Conservation (phyloP, 345 rosid genomes). For the Triadica sebifera region DNA sequence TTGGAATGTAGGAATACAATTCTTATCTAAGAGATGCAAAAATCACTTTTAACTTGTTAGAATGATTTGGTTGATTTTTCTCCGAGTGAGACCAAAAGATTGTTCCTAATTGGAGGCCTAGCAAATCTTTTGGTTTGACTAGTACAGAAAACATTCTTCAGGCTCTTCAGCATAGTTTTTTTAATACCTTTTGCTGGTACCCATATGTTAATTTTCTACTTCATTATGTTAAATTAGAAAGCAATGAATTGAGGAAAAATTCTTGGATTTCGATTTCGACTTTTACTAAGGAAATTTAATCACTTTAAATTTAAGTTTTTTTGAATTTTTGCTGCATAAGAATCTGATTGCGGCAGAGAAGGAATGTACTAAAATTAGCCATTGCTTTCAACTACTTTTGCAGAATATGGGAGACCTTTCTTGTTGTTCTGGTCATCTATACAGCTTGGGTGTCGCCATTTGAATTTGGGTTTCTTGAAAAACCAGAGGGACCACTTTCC, state of each 20-base stretch:
- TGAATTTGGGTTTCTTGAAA: constrained; percentile 74
- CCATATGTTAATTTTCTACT: background rate
- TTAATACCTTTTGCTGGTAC: background rate
- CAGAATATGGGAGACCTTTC: constrained; percentile 82
- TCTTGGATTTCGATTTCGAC: background rate
- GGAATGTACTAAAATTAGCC: constrained; percentile 10
- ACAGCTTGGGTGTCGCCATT: constrained; percentile 97
- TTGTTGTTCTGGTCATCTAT: constrained; percentile 69
- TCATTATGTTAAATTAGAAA: background rate
- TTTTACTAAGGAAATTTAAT: background rate
- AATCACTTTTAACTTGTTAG: constrained; percentile 7
- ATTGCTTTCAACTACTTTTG: constrained; percentile 11
- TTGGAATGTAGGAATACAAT: constrained; percentile 10
- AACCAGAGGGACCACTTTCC: constrained; percentile 53
- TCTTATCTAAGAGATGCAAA: background rate
- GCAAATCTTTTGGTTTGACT: constrained; percentile 21
- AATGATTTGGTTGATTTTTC: constrained; percentile 15
- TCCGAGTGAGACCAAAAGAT: constrained; percentile 1
- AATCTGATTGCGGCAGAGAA: background rate
- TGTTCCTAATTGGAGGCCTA: constrained; percentile 26
- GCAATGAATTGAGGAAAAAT: no score
- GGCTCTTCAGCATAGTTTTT: constrained; percentile 2
- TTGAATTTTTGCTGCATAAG: background rate
- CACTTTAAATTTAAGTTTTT: background rate
- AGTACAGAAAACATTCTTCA: constrained; percentile 5